Base-by-base conservation (phyloP, 805 yeast genomes). In the Candida piceae region DNA sequence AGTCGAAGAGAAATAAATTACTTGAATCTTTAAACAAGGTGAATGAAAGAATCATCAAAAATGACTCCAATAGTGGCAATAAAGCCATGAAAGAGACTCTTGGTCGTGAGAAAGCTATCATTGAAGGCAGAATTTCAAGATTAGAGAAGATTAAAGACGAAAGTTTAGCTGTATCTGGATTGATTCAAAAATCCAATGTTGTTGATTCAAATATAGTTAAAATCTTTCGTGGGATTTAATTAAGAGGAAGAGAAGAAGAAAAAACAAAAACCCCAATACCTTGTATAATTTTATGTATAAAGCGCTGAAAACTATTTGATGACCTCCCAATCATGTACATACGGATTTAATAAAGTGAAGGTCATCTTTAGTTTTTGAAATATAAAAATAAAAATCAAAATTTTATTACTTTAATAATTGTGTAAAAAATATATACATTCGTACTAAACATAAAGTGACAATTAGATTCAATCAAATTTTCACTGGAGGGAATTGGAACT, bases 401-500 rank as follows among this genome's bases (percentile, higher is more conserved):
- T n/a, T n/a, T n/a, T n/a, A n/a, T n/a, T n/a, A n/a, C n/a, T n/a
- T n/a, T n/a, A n/a, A n/a, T n/a, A n/a, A n/a, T n/a, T n/a, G n/a
- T n/a, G n/a, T n/a, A n/a, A n/a, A n/a, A n/a, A n/a, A n/a, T n/a
- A n/a, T n/a, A n/a, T n/a, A n/a, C n/a, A n/a, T n/a, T n/a, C n/a
- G n/a, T n/a, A n/a, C n/a, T n/a, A n/a, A n/a, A n/a, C n/a, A n/a
- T n/a, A n/a, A n/a, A n/a, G n/a, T n/a, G 26, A 24, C 12, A 5
- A 24, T 24, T 24, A 24, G 6, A 9, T 24, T 10, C 26, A 13
- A 18, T 8, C 16, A 16, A 15, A 11, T n/a, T 13, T 34, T 34
- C 7, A 21, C 21, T 7, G 20, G 22, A 7, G 62, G 58, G 32
- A 60, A 53, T 12, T 36, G 38, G 29, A 51, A 39, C 16, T 40